Percentiles rank a stretch among this genome's conserved stretches.
These are phyloP conservation scores for Kentomonas sorsogonicus DNA, from an alignment of 208 protist genomes.

Conservation along the genomic window DNA sequence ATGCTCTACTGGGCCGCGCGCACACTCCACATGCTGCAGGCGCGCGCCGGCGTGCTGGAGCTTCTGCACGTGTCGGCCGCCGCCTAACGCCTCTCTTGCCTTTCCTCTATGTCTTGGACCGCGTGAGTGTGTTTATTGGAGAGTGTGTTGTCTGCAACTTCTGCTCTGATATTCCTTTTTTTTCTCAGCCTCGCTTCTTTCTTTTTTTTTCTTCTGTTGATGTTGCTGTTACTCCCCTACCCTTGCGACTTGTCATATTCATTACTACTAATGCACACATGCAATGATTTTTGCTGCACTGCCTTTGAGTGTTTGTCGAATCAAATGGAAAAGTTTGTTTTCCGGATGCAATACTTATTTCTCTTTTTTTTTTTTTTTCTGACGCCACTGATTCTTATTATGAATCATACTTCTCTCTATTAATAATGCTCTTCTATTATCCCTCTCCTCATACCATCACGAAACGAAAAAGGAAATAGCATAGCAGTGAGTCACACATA, in stretches of 20 bases:
- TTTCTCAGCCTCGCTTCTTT: background rate
- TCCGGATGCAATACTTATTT: background rate
- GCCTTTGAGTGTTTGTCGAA: background rate
- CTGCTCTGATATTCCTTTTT: constrained; percentile 8
- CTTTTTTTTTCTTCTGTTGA: constrained; percentile 2
- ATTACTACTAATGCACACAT: constrained; percentile 10
- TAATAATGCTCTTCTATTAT: background rate
- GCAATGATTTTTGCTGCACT: background rate
- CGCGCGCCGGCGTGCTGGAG: constrained; percentile 12
- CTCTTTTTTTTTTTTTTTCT: constrained; percentile 12
- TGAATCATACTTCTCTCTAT: background rate
- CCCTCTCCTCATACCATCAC: background rate
- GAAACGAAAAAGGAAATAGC: background rate
- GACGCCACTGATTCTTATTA: background rate
- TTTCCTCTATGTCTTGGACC: no score
- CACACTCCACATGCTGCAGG: constrained; percentile 29
- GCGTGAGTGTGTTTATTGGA: background rate
- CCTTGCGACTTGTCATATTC: no score
- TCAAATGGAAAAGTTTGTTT: background rate
- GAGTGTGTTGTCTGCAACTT: background rate
- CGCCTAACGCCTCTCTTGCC: no score
- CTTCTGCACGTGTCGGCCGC: constrained; percentile 18
- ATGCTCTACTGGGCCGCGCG: constrained; percentile 54
- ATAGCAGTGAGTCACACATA: background rate
- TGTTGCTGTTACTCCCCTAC: constrained; percentile 5